Conservation (phyloP, 768 basidiomycete genomes). For the Kwoniella sp. region DNA sequence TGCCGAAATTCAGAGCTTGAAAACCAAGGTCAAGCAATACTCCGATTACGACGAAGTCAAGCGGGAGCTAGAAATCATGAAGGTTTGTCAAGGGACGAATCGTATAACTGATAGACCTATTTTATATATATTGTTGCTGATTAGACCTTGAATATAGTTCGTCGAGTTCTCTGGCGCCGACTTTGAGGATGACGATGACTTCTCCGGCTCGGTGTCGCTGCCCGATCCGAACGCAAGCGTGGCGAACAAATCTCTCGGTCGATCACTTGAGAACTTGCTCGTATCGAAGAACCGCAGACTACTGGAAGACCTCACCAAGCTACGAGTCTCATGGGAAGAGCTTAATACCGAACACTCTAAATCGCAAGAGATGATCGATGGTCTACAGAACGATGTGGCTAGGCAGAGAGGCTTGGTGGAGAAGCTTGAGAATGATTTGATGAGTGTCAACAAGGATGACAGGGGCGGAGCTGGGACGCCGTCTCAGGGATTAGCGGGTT, state of each 20-base stretch:
- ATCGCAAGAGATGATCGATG: slow-evolving; percentile 64
- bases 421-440: slow-evolving; percentile 84
- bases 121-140: background rate
- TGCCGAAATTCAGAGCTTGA: slow-evolving; percentile 70
- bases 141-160: slow-evolving; percentile 62
- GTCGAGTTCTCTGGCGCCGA: slow-evolving; percentile 94
- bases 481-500: slow-evolving; percentile 63
- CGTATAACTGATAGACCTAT: no score
- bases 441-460: slow-evolving; percentile 68
- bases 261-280: slow-evolving; percentile 85
- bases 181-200: slow-evolving; percentile 63
- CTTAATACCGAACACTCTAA: slow-evolving; percentile 70
- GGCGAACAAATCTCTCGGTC: slow-evolving; percentile 71
- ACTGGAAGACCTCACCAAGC: slow-evolving; percentile 86
- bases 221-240: slow-evolving; percentile 90
- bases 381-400: slow-evolving; percentile 67
- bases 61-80: slow-evolving; percentile 97
- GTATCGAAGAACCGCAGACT: slow-evolving; percentile 92
- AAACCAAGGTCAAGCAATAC: slow-evolving; percentile 69
- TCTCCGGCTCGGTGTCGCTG: slow-evolving; percentile 60
- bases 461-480: slow-evolving; percentile 19
- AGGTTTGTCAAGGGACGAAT: slow-evolving; percentile 62
- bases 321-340: slow-evolving; percentile 81
- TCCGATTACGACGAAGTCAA: slow-evolving; percentile 95
- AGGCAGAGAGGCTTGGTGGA: slow-evolving; percentile 82